Percentiles rank a stretch among this genome's conserved stretches.
Conservation (phyloP, 371 early-diverging fungal genomes). For the Saksenaea oblongispora region DNA sequence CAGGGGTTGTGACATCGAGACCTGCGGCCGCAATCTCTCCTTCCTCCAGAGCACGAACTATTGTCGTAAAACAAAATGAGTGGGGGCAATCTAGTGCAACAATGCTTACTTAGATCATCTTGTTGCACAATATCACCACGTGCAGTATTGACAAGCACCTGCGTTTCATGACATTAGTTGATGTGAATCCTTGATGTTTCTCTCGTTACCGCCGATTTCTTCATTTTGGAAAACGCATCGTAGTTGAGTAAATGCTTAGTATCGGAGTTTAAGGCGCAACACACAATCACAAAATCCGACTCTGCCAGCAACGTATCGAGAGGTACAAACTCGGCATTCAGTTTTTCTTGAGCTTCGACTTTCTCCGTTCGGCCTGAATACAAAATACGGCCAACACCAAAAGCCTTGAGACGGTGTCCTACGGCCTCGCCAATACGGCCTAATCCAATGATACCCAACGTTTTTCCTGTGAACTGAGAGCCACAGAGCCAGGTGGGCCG, state of each 20-base stretch:
- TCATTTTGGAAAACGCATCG: conserved; percentile 70
- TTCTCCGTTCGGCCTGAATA: conserved; percentile 53
- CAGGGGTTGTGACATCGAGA: conserved; percentile 88
- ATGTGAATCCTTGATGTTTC: background rate
- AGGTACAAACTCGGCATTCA: conserved; percentile 43
- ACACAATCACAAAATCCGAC: conserved; percentile 72
- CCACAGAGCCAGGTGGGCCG: conserved; percentile 77
- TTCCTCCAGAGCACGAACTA: conserved; percentile 61
- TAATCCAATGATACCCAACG: conserved; percentile 84
- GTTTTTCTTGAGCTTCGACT: conserved; percentile 25
- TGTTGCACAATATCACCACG: conserved; percentile 83
- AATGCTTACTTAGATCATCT: conserved; percentile 55
- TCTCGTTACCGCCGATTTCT: conserved; percentile 55
- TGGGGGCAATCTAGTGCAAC: background rate
- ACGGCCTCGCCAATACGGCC: conserved; percentile 89
- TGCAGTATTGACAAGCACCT: conserved; percentile 81
- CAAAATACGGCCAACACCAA: conserved; percentile 60
- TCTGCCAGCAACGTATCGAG: conserved; percentile 58
- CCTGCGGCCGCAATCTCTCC: conserved; percentile 71
- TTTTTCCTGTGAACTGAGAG: conserved; percentile 70
- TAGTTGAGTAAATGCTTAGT: conserved; percentile 72
- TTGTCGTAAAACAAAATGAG: background rate
- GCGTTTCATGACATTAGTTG: background rate
- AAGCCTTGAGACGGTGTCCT: conserved; percentile 65
- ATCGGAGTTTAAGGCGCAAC: conserved; percentile 68